Conservation (phyloP, 768 basidiomycete genomes). For the Leucocoprinus leucothites region DNA sequence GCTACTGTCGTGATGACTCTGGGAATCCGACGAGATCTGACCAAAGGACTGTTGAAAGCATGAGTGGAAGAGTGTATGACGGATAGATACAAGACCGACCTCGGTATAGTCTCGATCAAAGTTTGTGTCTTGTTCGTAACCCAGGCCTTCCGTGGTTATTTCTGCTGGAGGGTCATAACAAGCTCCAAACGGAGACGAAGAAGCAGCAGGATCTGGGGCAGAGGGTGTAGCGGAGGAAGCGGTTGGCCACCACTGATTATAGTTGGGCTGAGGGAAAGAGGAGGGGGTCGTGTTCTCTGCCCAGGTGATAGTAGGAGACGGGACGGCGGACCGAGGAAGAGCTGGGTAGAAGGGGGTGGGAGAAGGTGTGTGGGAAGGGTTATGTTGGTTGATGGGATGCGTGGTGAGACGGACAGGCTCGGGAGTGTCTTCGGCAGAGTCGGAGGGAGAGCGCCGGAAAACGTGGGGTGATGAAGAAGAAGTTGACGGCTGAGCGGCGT, state of each 20-base stretch:
- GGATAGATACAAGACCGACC: conserved; percentile 19
- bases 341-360: conserved; percentile 3
- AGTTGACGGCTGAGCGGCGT: neutral
- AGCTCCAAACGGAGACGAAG: conserved; percentile 12
- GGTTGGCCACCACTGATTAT: conserved; percentile 3
- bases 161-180: conserved; percentile 7
- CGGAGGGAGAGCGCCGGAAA: conserved; percentile 62
- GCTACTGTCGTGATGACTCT: conserved; percentile 16
- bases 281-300: conserved; percentile 1
- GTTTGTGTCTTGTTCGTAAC: conserved; percentile 22
- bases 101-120: conserved; percentile 23
- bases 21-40: too few species aligned
- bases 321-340: conserved; percentile 6
- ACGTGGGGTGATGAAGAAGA: conserved; percentile 31
- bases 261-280: conserved; percentile 3
- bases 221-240: neutral
- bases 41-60: too few species aligned
- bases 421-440: too few species aligned
- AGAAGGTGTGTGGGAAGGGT: conserved; percentile 10
- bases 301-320: neutral
- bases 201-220: too few species aligned
- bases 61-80: neutral
- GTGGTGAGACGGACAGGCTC: conserved; percentile 4
- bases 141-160: conserved; percentile 20
- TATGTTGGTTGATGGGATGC: conserved; percentile 8